Base-by-base conservation (phyloP, 2,329 filamentous ascomycete genomes). In the Exophiala sp. region DNA sequence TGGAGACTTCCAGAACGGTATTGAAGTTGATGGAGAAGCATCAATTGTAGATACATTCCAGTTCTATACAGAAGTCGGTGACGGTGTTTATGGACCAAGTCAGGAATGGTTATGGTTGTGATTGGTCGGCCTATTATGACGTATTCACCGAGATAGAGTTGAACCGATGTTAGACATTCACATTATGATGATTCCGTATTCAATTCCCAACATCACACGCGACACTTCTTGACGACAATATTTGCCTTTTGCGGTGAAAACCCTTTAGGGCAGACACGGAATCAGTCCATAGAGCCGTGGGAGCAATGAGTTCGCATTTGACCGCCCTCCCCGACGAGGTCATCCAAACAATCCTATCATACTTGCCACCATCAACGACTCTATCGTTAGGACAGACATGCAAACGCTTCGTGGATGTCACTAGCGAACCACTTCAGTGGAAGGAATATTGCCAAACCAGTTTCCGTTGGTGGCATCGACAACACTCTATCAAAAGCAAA, bases 371-470 rank as follows among this genome's bases (percentile, higher is more conserved):
- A 7, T 63, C 63, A 41, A 75, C 75, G 36, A 73, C 81, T 32
- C 68, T 79, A 40, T 71, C 76, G 72, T 66, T 82, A 71, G 65
- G 86, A 79, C 61, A 75, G 21, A 77, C 87, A 9, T 89, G 82
- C 18, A 82, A 75, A 61, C 82, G 83, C 54, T 79, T 92, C 63
- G 75, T 83, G 63, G 75, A 77, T 44, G 75, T 95, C 52, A 80
- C 84, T 36, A 83, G 85, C 62, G 86, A 89, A 54, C 83, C 86
- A 6, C 74, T 91, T 21, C 77, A 96, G 49, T 97, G 94, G 92
- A 85, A 84, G 59, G 72, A 81, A 63, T 83, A 92, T 67, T 97
- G 94, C 70, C 71, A 74, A 50, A 71, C 72, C 34, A 75, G 77
- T 52, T 96, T 91, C 73, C 78, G 71, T 51, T 89, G 85, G 70